Percentiles rank a stretch among this genome's conserved stretches.
Evolutionary conservation across 2,329 filamentous ascomycete genomes (phyloP).

Genomic region (Verticillium nonalfalfae): DNA sequence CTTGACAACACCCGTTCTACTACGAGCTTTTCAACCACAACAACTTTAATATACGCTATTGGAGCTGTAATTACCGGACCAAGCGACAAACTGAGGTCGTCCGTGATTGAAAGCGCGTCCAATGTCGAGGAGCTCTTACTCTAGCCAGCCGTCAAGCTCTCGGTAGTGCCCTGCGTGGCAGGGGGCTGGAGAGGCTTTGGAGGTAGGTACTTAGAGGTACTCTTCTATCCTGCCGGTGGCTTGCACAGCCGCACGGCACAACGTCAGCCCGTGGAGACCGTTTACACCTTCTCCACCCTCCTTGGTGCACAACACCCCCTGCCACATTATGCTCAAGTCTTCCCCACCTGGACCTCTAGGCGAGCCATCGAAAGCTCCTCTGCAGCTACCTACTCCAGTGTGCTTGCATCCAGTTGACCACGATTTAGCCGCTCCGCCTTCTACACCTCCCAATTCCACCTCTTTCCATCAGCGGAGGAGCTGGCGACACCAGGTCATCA

Average conservation of each 20-base stretch:
- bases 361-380: neutral
- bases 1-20: no score
- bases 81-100: no score
- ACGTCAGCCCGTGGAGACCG: neutral
- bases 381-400: neutral
- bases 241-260: neutral
- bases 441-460: neutral
- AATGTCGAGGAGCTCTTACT: no score
- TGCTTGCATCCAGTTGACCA: neutral
- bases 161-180: neutral
- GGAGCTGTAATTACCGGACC: no score
- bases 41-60: no score
- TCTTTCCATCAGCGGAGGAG: neutral
- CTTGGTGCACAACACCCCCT: neutral
- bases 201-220: neutral
- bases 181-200: neutral
- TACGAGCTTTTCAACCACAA: no score
- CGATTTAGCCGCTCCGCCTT: neutral
- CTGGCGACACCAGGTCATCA: neutral
- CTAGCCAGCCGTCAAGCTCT: neutral
- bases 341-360: neutral
- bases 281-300: neutral
- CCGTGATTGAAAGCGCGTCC: no score
- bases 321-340: neutral
- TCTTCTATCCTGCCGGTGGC: neutral